A percentile compares a stretch with the other conserved stretches of the same genome.
phyloP scores from a whole-genome alignment of 2,329 filamentous ascomycete species.

The Epichloe baconii region DNA sequence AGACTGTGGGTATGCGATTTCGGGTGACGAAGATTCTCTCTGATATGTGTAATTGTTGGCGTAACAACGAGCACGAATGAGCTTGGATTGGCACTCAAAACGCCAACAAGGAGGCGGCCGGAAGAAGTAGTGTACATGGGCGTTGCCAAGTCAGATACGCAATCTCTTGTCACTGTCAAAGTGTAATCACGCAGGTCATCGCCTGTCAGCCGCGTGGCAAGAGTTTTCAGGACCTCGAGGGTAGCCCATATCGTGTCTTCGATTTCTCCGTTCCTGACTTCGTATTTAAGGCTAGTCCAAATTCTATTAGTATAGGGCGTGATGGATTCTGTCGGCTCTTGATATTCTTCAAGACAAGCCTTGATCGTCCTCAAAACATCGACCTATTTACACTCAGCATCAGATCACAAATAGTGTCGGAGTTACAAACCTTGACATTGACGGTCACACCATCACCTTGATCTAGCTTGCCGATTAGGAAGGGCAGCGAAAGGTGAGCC shows the following conservation, averaged over 20 bases:
- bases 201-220: conserved; percentile 32
- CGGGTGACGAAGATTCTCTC: conserved; percentile 35
- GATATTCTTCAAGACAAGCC: conserved; percentile 38
- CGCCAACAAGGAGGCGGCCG: conserved; percentile 37
- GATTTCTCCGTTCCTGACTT: conserved; percentile 47
- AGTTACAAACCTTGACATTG: conserved; percentile 35
- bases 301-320: conserved; percentile 36
- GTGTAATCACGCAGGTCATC: conserved; percentile 33
- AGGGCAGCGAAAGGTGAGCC: conserved; percentile 35
- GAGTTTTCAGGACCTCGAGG: conserved; percentile 37
- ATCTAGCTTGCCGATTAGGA: conserved; percentile 43
- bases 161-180: conserved; percentile 37
- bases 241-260: conserved; percentile 44
- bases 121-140: conserved; percentile 38
- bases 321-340: conserved; percentile 31
- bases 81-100: conserved; percentile 33
- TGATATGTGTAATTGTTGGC: conserved; percentile 34
- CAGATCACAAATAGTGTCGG: neutral
- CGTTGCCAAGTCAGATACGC: conserved; percentile 38
- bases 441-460: conserved; percentile 45
- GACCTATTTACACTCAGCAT: conserved; percentile 21
- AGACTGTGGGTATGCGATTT: conserved; percentile 36
- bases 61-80: conserved; percentile 36
- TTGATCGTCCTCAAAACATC: conserved; percentile 44
- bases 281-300: conserved; percentile 49